Evolutionary conservation across 2,329 filamentous ascomycete species (phyloP), one percentile per base, ranked within the genome.

Genomic region (Pseudocercospora crystallina): DNA sequence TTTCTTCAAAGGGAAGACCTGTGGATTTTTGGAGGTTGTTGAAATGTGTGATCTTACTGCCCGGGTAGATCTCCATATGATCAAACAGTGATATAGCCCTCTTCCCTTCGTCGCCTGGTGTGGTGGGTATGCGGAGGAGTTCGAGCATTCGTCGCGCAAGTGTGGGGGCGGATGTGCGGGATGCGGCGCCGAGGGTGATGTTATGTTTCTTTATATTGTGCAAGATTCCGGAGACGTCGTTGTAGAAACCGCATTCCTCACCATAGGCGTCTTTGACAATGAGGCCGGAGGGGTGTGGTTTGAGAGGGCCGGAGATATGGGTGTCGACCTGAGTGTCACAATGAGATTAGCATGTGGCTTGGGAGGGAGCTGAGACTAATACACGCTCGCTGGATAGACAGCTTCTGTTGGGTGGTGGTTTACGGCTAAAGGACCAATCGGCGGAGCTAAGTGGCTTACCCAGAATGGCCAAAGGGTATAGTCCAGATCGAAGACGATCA

Each of bases 381-480:
- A 26, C 20, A 26, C 20, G 20, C 20, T 26, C 20, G 20, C 20
- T 26, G 3, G 4, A 7, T 7, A 26, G 4, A 7, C 20, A 26
- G 20, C 20, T 26, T 3, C 20, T 26, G 20, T 26, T 26, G 3
- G 20, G 20, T 26, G 20, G 20, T 4, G 20, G 7, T 3, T 4
- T 26, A 26, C 20, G 20, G 20, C 20, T 26, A 26, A 7, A 26
- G 20, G 20, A 26, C 20, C 20, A 26, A 26, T 26, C 7, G 20
- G 47, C 17, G 47, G 26, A 7, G 39, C 31, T 20, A 49, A 87
- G 72, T 96, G 91, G 3, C 90, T 96, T 39, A 95, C 86, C 92
- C 92, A 97, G 73, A 96, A 96, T 4, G 91, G 90, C 94, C 92
- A 97, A n/a, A 97, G 79, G 0, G 94, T 97, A 78, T 96, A 97